Base-by-base conservation (phyloP, 2,329 filamentous ascomycete genomes). In the Sclerotinia subarctica region DNA sequence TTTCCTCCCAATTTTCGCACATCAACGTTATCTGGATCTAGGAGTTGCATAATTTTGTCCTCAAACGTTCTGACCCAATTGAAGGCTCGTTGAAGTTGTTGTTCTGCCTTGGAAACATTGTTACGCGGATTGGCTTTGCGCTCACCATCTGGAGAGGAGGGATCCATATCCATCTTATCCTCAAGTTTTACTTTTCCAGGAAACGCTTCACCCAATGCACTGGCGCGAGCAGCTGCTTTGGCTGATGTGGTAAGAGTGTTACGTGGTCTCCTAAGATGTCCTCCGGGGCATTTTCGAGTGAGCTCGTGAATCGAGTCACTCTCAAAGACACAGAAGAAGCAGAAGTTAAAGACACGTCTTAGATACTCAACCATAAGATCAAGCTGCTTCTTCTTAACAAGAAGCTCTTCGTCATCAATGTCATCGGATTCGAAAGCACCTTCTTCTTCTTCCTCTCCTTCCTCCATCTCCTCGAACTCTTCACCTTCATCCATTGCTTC, bases 31-130 rank as follows among this genome's bases (percentile, higher is more conserved):
- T 95, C 92, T 0, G 95, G 95, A 73, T 98, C 94, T 19, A 99
- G 84, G 58, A 98, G 91, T 78, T 97, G 94, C 77, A 92, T 83
- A 64, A 99, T 85, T 81, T 99, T 99, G 77, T 99, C 95, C 77
- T 99, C 95, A 75, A 97, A 99, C 0, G 95, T 98, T 82, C 91
- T 96, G 69, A 99, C 96, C 95, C 96, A 99, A 77, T 98, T 99
- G 81, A 93, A 98, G 0, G 95, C 95, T 68, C 94, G 90, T 76
- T 96, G 91, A 19, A 98, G 86, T 77, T 98, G 95, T 78, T 96
- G 93, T 75, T 97, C 93, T 5, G 89, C 88, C 81, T 96, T 97
- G 63, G 85, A 88, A 32, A 85, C 85, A 69, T 86, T 88, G 56
- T 70, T 74, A 46, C 76, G 73, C 4, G 44, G 58, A 67, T 87